Percentiles rank a stretch among this genome's conserved stretches.
Conservation (phyloP, 768 basidiomycete species). For the Lentinula sp. region DNA sequence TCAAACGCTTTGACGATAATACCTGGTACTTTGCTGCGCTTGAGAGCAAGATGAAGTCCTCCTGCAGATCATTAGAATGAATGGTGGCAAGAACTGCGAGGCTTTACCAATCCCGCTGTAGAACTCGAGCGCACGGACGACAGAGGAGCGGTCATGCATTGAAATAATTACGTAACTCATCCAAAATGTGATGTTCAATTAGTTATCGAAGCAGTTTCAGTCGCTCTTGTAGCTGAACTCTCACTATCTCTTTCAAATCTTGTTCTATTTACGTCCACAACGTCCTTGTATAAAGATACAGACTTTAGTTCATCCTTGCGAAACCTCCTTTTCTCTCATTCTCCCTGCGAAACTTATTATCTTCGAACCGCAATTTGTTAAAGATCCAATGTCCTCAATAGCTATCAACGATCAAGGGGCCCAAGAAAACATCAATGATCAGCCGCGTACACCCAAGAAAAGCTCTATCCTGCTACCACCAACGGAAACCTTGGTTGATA, state of each 20-base stretch:
- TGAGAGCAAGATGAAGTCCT: constrained; percentile 65
- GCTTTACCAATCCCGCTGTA: constrained; percentile 70
- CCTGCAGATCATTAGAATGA: constrained; percentile 32
- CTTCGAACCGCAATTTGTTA: background rate
- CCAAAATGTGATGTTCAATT: background rate
- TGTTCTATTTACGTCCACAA: background rate
- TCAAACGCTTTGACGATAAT: constrained; percentile 66
- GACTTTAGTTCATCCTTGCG: background rate
- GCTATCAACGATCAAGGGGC: background rate
- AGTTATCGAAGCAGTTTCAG: background rate
- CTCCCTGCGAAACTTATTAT: constrained; percentile 2
- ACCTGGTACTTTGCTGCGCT: constrained; percentile 40
- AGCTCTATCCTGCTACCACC: background rate
- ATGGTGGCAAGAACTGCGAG: background rate
- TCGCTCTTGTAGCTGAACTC: background rate
- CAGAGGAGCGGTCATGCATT: background rate
- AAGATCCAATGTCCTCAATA: background rate
- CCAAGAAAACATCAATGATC: background rate
- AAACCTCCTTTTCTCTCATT: background rate
- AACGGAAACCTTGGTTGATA: background rate
- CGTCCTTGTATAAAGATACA: background rate
- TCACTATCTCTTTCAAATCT: background rate
- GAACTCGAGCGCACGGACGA: constrained; percentile 51
- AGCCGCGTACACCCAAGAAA: background rate
- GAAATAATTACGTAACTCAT: background rate